Evolutionary conservation across 2,329 filamentous ascomycete genomes (phyloP), one percentile per base, ranked within the genome.

Genomic region (Ceratocystiopsis minuta): DNA sequence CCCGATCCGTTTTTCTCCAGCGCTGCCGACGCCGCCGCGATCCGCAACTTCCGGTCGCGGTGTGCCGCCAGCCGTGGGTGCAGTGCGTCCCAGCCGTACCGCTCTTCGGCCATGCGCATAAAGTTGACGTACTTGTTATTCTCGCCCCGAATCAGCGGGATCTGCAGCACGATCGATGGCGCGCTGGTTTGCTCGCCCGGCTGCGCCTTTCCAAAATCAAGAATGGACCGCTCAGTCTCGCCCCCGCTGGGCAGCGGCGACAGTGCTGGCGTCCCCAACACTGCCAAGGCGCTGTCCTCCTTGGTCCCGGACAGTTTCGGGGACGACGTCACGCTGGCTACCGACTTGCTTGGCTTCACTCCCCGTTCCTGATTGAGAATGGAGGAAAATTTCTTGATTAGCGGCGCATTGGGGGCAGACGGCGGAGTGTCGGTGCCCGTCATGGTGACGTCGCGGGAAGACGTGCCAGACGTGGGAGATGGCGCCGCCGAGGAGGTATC

Each of bases 91-190:
- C 88, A 94, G 18, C 90, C 90, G 57, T 95, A 96, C 47, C 80
- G 81, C 48, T 92, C 86, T 59, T 94, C 85, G 12, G 92, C 90
- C 60, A 96, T 69, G 37, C 85, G 83, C 53, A 88, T 87, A 50
- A 96, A 95, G 58, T 96, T 96, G 61, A 98, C 76, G 46, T 92
- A 88, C 50, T 88, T 85, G 57, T 94, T 94, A 33, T 75, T 80
- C 51, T 83, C 77, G 35, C 85, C 83, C 6, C 79, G 73, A 14
- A 46, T 33, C 34, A 98, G 69, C 0, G 82, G 76, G 44, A 98
- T 78, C 43, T 81, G 78, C 16, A 98, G 70, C 41, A 92, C 72
- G 48, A 98, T 94, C 5, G 76, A 93, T 35, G 77, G 86, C 3
- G 72, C 73, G 44, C 65, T 59, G 3, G 64, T 57, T 49, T 80